A percentile compares a stretch with the other conserved stretches of the same genome.
Evolutionary conservation across 2,329 filamentous ascomycete genomes (phyloP).

Genomic region (Penicillium freii): DNA sequence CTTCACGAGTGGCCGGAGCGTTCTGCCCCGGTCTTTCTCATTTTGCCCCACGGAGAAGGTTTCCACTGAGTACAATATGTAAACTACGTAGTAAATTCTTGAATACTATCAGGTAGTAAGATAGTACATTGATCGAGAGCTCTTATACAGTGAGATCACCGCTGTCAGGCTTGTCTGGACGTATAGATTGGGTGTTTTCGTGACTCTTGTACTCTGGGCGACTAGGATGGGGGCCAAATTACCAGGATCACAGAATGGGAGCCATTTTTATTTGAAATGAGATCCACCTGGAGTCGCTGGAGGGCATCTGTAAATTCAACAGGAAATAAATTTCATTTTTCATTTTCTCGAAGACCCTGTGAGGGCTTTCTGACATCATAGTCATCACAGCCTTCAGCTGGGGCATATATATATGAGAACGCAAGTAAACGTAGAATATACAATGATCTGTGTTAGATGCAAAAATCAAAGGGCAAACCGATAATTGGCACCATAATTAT

Average conservation of each 20-base stretch:
- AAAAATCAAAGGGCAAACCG: slow-evolving; percentile 36
- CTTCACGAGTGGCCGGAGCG: slow-evolving; percentile 7
- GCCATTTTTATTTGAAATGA: background rate
- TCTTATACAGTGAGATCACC: background rate
- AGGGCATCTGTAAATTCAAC: background rate
- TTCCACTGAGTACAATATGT: background rate
- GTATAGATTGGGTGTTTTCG: background rate
- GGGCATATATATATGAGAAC: background rate
- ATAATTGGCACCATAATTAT: slow-evolving; percentile 42
- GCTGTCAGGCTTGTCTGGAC: background rate
- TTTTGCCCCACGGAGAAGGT: slow-evolving; percentile 1
- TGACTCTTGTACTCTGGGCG: background rate
- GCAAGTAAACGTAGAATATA: background rate
- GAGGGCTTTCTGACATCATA: background rate
- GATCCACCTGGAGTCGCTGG: background rate
- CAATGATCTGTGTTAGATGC: background rate
- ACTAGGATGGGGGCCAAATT: background rate
- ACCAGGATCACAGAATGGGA: background rate
- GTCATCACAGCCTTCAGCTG: background rate
- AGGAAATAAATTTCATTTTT: background rate
- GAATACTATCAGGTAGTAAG: background rate
- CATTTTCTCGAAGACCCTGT: background rate
- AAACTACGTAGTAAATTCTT: background rate
- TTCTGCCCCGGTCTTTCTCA: background rate
- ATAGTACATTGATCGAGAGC: background rate